These are phyloP conservation scores for Lactifluus echinatus DNA, from an alignment of 768 basidiomycete genomes.

Conservation along the genomic window DNA sequence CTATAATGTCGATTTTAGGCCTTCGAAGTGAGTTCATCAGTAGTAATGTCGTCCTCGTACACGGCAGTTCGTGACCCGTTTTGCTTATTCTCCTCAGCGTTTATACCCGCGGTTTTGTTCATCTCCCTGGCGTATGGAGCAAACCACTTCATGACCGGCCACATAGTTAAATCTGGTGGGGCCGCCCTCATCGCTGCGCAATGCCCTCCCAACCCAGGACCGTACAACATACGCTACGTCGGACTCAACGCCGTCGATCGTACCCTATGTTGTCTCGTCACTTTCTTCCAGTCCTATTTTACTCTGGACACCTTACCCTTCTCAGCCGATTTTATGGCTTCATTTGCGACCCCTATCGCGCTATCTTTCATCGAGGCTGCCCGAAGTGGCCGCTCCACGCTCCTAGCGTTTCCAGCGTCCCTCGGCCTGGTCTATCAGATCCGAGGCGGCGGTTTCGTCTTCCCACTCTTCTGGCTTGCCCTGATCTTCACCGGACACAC, in stretches of 20 bases:
- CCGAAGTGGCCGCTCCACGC: not conserved
- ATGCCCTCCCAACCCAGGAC: slow-evolving; percentile 16
- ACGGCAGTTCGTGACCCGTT: no score
- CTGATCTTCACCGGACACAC: slow-evolving; percentile 14
- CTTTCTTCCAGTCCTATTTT: slow-evolving; percentile 14
- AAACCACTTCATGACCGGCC: slow-evolving; percentile 9
- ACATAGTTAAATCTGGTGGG: slow-evolving; percentile 14
- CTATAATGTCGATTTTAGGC: not conserved
- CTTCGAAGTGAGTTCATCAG: not conserved
- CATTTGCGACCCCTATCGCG: slow-evolving; percentile 1
- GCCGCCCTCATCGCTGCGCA: not conserved
- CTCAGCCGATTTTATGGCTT: slow-evolving; percentile 5
- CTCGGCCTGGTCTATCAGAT: slow-evolving; percentile 12
- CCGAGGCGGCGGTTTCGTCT: slow-evolving; percentile 5
- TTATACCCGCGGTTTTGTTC: slow-evolving; percentile 14
- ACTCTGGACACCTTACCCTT: slow-evolving; percentile 3
- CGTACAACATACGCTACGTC: slow-evolving; percentile 12
- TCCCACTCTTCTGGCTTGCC: slow-evolving; percentile 16
- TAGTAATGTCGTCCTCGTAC: not conserved
- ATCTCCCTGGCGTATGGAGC: slow-evolving; percentile 4
- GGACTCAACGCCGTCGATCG: not conserved
- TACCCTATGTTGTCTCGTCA: slow-evolving; percentile 12
- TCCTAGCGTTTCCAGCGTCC: slow-evolving; percentile 5
- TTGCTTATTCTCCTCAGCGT: not conserved
- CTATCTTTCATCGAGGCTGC: slow-evolving; percentile 19